Percentiles rank a stretch among this genome's conserved stretches.
Evolutionary conservation across 805 yeast species (phyloP).

Genomic region (Brettanomyces naardenensis): DNA sequence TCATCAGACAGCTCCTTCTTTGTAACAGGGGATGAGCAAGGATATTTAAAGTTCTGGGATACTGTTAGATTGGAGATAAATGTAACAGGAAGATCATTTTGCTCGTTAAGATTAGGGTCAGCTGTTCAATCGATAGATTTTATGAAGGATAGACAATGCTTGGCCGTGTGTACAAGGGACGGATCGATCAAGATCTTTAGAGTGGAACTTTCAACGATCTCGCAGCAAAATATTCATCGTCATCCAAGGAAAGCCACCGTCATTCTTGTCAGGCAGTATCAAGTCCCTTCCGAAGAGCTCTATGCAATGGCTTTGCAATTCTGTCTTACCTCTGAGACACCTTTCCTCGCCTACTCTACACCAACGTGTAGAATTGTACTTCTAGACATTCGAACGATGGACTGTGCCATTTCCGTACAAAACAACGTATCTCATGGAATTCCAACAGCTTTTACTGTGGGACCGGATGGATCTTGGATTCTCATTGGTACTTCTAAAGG

Average conservation of each 20-base stretch:
- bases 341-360: slow-evolving; percentile 39
- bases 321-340: slow-evolving; percentile 30
- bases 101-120: slow-evolving; percentile 40
- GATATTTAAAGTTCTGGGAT: slow-evolving; percentile 76
- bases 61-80: slow-evolving; percentile 54
- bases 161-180: slow-evolving; percentile 46
- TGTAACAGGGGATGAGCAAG: slow-evolving; percentile 71
- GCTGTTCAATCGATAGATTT: slow-evolving; percentile 43
- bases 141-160: slow-evolving; percentile 45
- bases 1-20: slow-evolving; percentile 60
- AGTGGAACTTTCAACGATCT: slow-evolving; percentile 23
- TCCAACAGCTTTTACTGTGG: slow-evolving; percentile 51
- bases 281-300: slow-evolving; percentile 27
- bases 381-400: slow-evolving; percentile 55
- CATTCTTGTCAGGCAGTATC: slow-evolving; percentile 32
- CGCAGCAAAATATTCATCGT: slow-evolving; percentile 3
- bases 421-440: slow-evolving; percentile 62
- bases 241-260: slow-evolving; percentile 12
- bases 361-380: slow-evolving; percentile 42
- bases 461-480: slow-evolving; percentile 49
- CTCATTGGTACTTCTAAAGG: slow-evolving; percentile 73
- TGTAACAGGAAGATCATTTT: slow-evolving; percentile 40
- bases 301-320: slow-evolving; percentile 38
- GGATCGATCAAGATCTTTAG: slow-evolving; percentile 38
- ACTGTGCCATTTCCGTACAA: slow-evolving; percentile 30